Conservation (phyloP, 106 monocot species). For the Gastrodia elata region DNA sequence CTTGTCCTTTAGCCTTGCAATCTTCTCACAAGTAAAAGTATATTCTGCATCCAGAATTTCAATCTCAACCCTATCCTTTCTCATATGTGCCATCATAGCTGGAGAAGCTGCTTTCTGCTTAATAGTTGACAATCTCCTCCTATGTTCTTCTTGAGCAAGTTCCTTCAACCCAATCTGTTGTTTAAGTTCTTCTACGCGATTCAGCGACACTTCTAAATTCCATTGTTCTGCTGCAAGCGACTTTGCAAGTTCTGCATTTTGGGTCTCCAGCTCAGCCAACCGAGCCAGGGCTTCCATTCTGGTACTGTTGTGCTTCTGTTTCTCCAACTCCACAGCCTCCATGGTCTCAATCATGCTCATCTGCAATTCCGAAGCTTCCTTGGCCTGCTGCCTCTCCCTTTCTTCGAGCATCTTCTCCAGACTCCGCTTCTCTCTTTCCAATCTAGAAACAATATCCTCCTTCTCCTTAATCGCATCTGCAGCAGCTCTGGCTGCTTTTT, state of each 20-base stretch:
- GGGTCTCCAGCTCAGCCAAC: slow-evolving; percentile 73
- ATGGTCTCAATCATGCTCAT: slow-evolving; percentile 71
- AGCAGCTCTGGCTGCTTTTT: slow-evolving; percentile 39
- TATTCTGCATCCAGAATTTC: slow-evolving; percentile 78
- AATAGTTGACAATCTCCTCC: slow-evolving; percentile 35
- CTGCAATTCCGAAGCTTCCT: slow-evolving; percentile 82
- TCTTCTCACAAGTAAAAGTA: slow-evolving; percentile 58
- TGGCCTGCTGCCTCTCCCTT: slow-evolving; percentile 61
- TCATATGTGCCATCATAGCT: slow-evolving; percentile 30
- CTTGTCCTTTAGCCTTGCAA: slow-evolving; percentile 59
- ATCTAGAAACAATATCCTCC: slow-evolving; percentile 53
- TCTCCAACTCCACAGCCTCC: slow-evolving; percentile 83
- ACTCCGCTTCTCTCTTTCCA: slow-evolving; percentile 71
- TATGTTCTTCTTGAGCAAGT: slow-evolving; percentile 45
- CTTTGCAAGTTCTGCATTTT: slow-evolving; percentile 72
- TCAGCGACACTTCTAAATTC: slow-evolving; percentile 66
- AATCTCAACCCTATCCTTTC: slow-evolving; percentile 36
- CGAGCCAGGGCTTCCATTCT: slow-evolving; percentile 87
- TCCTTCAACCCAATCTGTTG: slow-evolving; percentile 65
- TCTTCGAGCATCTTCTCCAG: slow-evolving; percentile 62
- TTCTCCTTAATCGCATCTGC: slow-evolving; percentile 60
- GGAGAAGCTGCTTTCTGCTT: slow-evolving; percentile 24
- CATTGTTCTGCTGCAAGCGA: slow-evolving; percentile 64
- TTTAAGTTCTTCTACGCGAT: slow-evolving; percentile 46
- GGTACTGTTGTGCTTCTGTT: slow-evolving; percentile 81